Base-by-base conservation (phyloP, 2,329 filamentous ascomycete genomes). In the Coniochaeta ligniaria region DNA sequence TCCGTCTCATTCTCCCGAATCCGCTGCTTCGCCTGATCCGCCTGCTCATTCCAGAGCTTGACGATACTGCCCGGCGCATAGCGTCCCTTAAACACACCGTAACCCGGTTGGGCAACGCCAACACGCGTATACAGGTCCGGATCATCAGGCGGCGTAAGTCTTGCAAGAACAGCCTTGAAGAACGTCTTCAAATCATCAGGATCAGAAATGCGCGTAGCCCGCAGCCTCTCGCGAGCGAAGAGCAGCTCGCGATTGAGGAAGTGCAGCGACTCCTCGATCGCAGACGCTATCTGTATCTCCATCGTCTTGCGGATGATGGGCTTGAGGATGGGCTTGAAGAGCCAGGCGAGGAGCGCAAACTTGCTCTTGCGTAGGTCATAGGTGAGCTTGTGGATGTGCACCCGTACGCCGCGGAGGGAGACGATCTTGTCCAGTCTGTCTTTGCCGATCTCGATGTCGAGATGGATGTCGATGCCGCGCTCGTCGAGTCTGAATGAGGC, bases 31-130 rank as follows among this genome's bases (percentile, higher is more conserved):
- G 91, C 92, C 63, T 81, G 79, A 24, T 78, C 75, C 0, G 85
- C 92, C 74, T 96, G 89, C 65, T 92, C 88, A 65, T 94, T 85
- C 91, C 92, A 96, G n/a, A 96, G 74, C 75, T 90, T 92, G 58
- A 95, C 90, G 28, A 97, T 78, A 72, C 92, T 96, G 0, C 92
- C 93, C 0, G 94, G 94, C 0, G 94, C 88, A 75, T 96, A 97
- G 1, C 92, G 83, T 4, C 89, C 91, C 66, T 86, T 86, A 78
- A 98, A 98, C 0, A 94, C 77, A 12, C 82, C 83, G 4, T 66
- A 60, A 3, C 80, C 79, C 7, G 79, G 78, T 65, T 77, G 70
- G 26, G 83, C 82, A 11, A 96, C 76, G 1, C 92, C 92, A 17
- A 96, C 77, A 2, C 90, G 79, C 1, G 87, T 80, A 64, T 95